Percentiles rank a stretch among this genome's conserved stretches.
These are phyloP conservation scores for Rhizopus arrhizus DNA, from an alignment of 371 early-diverging fungal species.

Conservation along the genomic window DNA sequence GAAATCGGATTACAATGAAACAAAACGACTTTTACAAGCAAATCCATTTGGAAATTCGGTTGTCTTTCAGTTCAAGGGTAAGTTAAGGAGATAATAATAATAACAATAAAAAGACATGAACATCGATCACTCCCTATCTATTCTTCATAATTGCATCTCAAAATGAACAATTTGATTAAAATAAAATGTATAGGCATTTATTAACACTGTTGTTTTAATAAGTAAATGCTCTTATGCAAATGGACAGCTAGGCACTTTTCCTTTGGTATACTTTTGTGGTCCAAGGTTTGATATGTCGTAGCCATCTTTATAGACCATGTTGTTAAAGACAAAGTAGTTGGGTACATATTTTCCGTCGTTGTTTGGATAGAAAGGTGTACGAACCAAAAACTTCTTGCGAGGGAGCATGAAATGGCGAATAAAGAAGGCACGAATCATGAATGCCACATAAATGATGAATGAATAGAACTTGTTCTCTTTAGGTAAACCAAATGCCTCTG, in stretches of 20 bases:
- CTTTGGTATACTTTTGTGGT: conserved; percentile 9
- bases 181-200: too few species aligned
- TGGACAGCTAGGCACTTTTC: neutral
- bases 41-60: too few species aligned
- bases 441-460: neutral
- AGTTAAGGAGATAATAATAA: too few species aligned
- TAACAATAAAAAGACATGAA: too few species aligned
- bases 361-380: conserved; percentile 21
- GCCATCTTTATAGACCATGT: conserved; percentile 19
- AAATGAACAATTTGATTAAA: too few species aligned
- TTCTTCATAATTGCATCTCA: too few species aligned
- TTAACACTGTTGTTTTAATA: too few species aligned
- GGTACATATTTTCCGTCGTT: conserved; percentile 20
- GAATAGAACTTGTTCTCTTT: conserved; percentile 25
- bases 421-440: conserved; percentile 10
- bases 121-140: too few species aligned
- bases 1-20: too few species aligned
- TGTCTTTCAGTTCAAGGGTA: too few species aligned
- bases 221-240: neutral
- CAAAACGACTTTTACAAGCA: too few species aligned
- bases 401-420: conserved; percentile 18
- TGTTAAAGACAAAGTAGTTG: conserved; percentile 12
- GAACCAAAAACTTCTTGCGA: conserved; percentile 8
- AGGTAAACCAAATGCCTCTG: conserved; percentile 32
- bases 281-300: conserved; percentile 23